phyloP scores from a whole-genome alignment of 139 green algal genomes.

The Deuterostichococcus epilithicus region DNA sequence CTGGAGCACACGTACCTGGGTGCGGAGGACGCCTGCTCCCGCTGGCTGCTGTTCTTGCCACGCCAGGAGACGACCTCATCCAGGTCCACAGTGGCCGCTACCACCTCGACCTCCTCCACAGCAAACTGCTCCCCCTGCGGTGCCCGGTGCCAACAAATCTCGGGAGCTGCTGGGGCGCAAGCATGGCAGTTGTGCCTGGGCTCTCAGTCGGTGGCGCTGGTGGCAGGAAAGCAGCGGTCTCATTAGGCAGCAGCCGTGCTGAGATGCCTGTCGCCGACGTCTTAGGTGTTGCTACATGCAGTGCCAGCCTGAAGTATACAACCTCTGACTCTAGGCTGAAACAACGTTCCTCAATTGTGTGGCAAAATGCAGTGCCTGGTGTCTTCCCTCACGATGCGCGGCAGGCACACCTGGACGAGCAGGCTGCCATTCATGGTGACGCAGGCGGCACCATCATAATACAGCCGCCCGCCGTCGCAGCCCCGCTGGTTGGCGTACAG shows the following conservation, averaged over 20 bases:
- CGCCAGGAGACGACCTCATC: conserved; percentile 81
- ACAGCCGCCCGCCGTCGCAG: conserved; percentile 93
- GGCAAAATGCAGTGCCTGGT: too few species aligned
- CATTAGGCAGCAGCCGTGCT: too few species aligned
- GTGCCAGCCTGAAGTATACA: too few species aligned
- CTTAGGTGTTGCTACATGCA: too few species aligned
- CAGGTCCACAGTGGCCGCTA: conserved; percentile 87
- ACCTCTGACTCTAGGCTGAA: too few species aligned
- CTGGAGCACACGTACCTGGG: background rate
- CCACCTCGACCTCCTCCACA: conserved; percentile 76
- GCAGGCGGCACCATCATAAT: conserved; percentile 88
- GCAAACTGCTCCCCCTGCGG: conserved; percentile 67
- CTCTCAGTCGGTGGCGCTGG: too few species aligned
- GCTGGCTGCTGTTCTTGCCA: conserved; percentile 51
- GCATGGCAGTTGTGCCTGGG: too few species aligned
- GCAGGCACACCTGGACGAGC: conserved; percentile 63
- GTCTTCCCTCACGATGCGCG: too few species aligned
- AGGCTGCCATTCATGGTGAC: conserved; percentile 88
- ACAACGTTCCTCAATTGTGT: too few species aligned
- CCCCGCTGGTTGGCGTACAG: conserved; percentile 97
- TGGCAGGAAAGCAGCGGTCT: too few species aligned
- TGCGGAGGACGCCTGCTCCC: conserved; percentile 65
- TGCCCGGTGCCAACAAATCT: background rate
- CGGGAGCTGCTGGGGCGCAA: background rate
- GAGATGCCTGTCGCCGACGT: too few species aligned